Evolutionary conservation across 352 stramenopile species (phyloP), one percentile per base, ranked within the genome.

Genomic region (Globisporangium iwayamae): DNA sequence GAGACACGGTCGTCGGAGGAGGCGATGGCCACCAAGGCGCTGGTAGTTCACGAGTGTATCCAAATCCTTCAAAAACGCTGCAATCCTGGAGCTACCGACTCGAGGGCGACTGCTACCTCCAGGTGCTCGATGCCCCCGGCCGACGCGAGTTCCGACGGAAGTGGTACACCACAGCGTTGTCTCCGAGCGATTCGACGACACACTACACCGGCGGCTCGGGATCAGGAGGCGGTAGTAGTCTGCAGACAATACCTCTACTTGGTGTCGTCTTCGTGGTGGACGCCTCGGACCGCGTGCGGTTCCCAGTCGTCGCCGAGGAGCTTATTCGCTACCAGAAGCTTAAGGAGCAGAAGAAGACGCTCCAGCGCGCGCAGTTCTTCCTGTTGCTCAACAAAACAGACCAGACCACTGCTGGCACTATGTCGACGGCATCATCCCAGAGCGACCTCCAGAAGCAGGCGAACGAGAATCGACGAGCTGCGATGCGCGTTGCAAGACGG

Each of bases 331-430:
- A 77, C 50, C 63, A 86, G n/a, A 81, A 78, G 32, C 53, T 81
- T 25, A 70, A 70, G 16, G 61, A 79, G 2, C 61, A 65, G 10
- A 62, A 63, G 18, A 74, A 73, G 20, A 34, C 16, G 16, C 68
- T 87, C 45, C 57, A 68, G 16, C 69, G 71, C 8, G 55, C 74
- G 0, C 80, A 73, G 43, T 69, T 89, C 38, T 76, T 86, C 45
- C 54, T 88, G 2, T 30, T 90, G 16, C 60, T 90, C 39, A 90
- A 90, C 70, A 90, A 90, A 69, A 73, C 62, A 1, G 80, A 89
- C 56, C 51, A 65, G 18, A 69, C 63, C 52, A 5, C 48, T 39
- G 9, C 16, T 61, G 28, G 56, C 43, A 0, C 20, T 41, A 60
- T 8, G 54, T 45, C 5, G 41, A 69, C n/a, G 53, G 56, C 43